Conservation (phyloP, 768 basidiomycete genomes). For the Trametes sanguinea region DNA sequence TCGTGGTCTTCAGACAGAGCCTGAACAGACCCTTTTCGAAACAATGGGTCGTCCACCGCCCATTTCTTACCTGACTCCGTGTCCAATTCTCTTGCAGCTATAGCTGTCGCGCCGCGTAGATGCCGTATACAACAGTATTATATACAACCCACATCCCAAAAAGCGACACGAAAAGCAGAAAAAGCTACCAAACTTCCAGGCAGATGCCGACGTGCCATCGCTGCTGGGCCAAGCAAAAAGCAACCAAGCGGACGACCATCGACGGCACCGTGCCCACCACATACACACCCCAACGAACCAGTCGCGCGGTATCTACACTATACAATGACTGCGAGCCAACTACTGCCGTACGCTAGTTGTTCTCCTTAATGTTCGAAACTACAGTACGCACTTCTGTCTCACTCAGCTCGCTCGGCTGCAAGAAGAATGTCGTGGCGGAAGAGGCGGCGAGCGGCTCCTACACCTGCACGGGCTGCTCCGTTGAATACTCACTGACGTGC, state of each 20-base stretch:
- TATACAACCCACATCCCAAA: conserved; percentile 1
- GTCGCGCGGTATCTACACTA: conserved; percentile 4
- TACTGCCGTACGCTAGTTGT: background rate
- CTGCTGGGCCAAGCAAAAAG: background rate
- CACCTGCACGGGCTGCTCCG: conserved; percentile 16
- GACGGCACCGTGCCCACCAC: background rate
- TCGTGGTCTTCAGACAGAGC: too few species aligned
- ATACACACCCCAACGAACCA: background rate
- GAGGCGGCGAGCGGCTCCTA: background rate
- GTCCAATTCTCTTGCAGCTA: too few species aligned
- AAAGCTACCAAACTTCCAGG: too few species aligned
- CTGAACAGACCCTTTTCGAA: too few species aligned
- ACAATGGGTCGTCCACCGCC: too few species aligned
- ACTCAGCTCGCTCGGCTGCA: background rate
- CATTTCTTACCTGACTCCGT: too few species aligned
- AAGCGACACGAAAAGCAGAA: background rate
- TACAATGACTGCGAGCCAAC: background rate
- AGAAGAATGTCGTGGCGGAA: background rate
- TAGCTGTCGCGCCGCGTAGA: too few species aligned
- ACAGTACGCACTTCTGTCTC: background rate
- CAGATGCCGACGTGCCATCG: too few species aligned
- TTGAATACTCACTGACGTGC: conserved; percentile 15
- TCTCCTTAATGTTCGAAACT: background rate
- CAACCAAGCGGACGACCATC: background rate
- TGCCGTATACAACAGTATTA: conserved; percentile 7